Base-by-base conservation (phyloP, 2,329 filamentous ascomycete species). In the Colletotrichum horii region DNA sequence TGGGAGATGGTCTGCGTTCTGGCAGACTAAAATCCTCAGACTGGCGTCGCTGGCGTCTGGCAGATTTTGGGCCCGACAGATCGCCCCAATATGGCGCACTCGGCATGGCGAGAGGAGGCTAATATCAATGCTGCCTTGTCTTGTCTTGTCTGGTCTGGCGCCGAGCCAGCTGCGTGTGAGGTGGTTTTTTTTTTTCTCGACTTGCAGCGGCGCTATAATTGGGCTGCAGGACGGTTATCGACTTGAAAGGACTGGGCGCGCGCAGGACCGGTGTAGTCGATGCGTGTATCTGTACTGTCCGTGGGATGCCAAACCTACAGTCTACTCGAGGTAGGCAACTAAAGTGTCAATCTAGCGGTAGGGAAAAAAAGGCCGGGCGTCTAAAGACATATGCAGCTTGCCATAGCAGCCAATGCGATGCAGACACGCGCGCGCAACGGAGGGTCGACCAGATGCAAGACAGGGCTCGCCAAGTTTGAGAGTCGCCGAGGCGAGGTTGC, bases 41-140 rank as follows among this genome's bases (percentile, higher is more conserved):
- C 62, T 77, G 76, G 64, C 74, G 76, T 74, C 74, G 66, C 56
- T 77, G 62, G 78, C 62, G 68, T 79, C 79, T 71, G 69, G 77
- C 70, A 9, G 62, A 43, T 34, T 75, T 74, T 32, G 77, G 80
- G 80, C 71, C 79, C 22, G 77, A 74, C 74, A 90, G 84, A 79
- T 89, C 82, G 80, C 89, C 89, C 88, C 88, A 90, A 81, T 90
- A 90, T n/a, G 87, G 85, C 67, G 86, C 77, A 56, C 58, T 65
- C 61, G 77, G 76, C 77, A 78, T 78, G 74, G 71, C 32, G 43
- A 73, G 75, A 76, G 71, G 75, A 76, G 61, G 79, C 73, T 78
- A 77, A 80, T 61, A 52, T 22, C 43, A 52, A 52, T 52, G 43
- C 43, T 52, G 43, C n/a, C 38, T 48, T 43, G 36, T 81, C 80